Evolutionary conservation across 108 stramenopile species (phyloP).

Genomic region (Stephanodiscus triporus): DNA sequence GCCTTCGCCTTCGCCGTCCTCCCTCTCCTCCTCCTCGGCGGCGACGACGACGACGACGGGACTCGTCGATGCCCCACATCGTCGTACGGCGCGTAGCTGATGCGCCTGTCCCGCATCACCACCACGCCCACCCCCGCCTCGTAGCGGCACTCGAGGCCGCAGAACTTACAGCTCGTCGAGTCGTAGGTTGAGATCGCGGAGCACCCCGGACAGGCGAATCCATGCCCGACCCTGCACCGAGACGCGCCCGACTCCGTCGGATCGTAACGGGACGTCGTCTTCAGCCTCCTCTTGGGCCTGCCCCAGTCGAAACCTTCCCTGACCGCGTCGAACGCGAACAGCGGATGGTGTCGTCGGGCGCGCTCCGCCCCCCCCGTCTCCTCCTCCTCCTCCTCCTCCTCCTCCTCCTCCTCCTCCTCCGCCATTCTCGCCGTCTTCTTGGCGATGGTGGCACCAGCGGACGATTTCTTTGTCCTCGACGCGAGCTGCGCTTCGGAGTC

Average conservation of each 20-base stretch:
- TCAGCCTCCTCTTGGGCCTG: not conserved
- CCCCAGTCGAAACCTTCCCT: not conserved
- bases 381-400: too few species aligned
- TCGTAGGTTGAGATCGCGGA: not conserved
- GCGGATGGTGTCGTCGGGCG: not conserved
- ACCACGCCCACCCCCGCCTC: constrained; percentile 15
- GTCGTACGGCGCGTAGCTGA: not conserved
- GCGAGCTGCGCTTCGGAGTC: too few species aligned
- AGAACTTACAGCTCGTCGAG: not conserved
- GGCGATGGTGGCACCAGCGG: too few species aligned
- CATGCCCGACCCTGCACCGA: constrained; percentile 1
- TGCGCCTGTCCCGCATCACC: not conserved
- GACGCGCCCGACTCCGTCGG: too few species aligned
- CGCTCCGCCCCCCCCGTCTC: too few species aligned
- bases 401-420: too few species aligned
- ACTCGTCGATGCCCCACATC: too few species aligned
- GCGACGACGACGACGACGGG: too few species aligned
- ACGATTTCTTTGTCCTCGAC: too few species aligned
- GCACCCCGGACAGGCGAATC: constrained; percentile 4
- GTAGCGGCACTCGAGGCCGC: constrained; percentile 5
- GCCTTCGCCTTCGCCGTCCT: too few species aligned
- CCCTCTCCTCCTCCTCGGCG: too few species aligned
- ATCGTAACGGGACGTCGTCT: not conserved
- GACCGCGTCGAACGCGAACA: not conserved
- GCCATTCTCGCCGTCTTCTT: too few species aligned